Percentiles rank a stretch among this genome's conserved stretches.
Evolutionary conservation across 2,329 filamentous ascomycete species (phyloP).

Genomic region (Cladosporium austrohemisphaericum): DNA sequence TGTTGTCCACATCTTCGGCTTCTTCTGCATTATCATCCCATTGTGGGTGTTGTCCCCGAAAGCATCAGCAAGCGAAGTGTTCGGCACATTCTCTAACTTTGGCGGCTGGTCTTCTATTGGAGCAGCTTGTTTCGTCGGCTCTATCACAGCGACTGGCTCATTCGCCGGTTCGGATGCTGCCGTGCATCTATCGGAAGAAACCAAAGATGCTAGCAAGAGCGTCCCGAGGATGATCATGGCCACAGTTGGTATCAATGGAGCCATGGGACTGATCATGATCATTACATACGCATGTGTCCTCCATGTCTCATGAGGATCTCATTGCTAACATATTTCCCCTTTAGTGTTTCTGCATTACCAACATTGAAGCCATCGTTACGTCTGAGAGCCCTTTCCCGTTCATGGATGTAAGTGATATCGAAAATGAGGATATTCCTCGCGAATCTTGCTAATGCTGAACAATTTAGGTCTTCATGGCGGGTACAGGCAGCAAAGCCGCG

Average conservation of each 20-base stretch:
- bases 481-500: slow-evolving; percentile 5
- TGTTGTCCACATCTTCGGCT: slow-evolving; percentile 29
- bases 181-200: slow-evolving; percentile 33
- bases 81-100: slow-evolving; percentile 33
- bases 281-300: slow-evolving; percentile 20
- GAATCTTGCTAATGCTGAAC: neutral
- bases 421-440: neutral
- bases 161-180: slow-evolving; percentile 27
- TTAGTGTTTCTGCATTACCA: slow-evolving; percentile 15
- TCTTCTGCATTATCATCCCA: slow-evolving; percentile 29
- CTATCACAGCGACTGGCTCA: slow-evolving; percentile 25
- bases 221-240: slow-evolving; percentile 31
- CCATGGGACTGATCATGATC: slow-evolving; percentile 23
- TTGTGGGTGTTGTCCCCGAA: slow-evolving; percentile 30
- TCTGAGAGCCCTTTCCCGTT: slow-evolving; percentile 11
- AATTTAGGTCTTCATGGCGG: slow-evolving; percentile 11
- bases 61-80: slow-evolving; percentile 23
- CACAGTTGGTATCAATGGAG: slow-evolving; percentile 25
- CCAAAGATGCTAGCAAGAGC: slow-evolving; percentile 25
- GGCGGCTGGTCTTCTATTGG: slow-evolving; percentile 38
- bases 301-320: neutral
- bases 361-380: slow-evolving; percentile 2
- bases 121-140: slow-evolving; percentile 31
- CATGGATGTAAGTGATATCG: slow-evolving; percentile 12
- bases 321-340: neutral